A percentile compares a stretch with the other conserved stretches of the same genome.
phyloP scores from a whole-genome alignment of 345 rosid genomes.

The Isatis tinctoria region DNA sequence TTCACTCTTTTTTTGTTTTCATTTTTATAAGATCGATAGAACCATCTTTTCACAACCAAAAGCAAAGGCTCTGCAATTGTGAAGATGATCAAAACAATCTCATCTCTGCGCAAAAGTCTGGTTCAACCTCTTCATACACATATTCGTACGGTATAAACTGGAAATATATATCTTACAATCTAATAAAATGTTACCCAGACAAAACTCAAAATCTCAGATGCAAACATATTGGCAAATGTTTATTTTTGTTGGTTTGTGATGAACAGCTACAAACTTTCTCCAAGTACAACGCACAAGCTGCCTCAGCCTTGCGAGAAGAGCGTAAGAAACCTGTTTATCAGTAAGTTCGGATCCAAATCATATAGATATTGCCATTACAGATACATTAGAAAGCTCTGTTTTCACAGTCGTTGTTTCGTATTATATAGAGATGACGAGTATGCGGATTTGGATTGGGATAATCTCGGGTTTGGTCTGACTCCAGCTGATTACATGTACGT shows the following conservation, averaged over 20 bases:
- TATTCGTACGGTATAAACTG: conserved; percentile 26
- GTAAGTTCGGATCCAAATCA: conserved; percentile 19
- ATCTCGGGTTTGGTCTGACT: conserved; percentile 60
- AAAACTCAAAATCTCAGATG: conserved; percentile 11
- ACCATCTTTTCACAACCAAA: conserved; percentile 4
- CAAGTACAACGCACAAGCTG: conserved; percentile 34
- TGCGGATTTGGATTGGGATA: conserved; percentile 81
- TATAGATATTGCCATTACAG: not conserved
- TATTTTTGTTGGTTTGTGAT: not conserved
- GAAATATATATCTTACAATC: not conserved
- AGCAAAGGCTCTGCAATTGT: conserved; percentile 8
- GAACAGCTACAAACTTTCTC: conserved; percentile 25
- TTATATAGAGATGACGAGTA: conserved; percentile 46
- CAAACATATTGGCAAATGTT: not conserved
- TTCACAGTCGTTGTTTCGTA: not conserved
- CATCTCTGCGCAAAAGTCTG: conserved; percentile 21
- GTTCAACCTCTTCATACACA: conserved; percentile 20
- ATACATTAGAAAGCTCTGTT: not conserved
- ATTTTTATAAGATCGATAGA: not conserved
- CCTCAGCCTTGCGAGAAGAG: conserved; percentile 30
- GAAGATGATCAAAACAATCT: conserved; percentile 27
- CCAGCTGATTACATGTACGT: conserved; percentile 78
- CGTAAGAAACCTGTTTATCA: conserved; percentile 3
- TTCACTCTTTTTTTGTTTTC: not conserved
- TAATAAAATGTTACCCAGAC: not conserved